Percentiles rank a stretch among this genome's conserved stretches.
These are phyloP conservation scores for Cystobasidium tubakii DNA, from an alignment of 768 basidiomycete species.

Conservation along the genomic window DNA sequence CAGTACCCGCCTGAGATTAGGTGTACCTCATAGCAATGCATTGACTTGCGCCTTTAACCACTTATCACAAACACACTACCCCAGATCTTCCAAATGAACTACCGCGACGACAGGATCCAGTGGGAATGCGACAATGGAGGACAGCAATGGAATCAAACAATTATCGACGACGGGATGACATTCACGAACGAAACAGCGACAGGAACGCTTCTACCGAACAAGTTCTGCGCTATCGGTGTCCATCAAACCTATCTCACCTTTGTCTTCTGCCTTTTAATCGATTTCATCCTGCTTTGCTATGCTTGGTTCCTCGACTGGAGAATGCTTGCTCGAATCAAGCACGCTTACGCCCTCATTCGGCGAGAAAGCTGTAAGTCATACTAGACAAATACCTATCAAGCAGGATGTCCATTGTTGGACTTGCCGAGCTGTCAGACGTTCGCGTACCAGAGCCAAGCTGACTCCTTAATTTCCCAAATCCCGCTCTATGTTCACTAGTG, in stretches of 20 bases:
- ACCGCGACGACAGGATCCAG: conserved; percentile 19
- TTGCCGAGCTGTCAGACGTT: not conserved
- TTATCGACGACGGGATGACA: conserved; percentile 4
- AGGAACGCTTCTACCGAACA: conserved; percentile 20
- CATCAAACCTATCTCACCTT: conserved; percentile 31
- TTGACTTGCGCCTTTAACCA: too few relatives aligned
- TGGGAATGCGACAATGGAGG: conserved; percentile 31
- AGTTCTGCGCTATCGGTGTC: conserved; percentile 29
- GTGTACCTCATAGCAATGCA: not conserved
- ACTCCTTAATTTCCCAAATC: not conserved
- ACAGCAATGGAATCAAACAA: conserved; percentile 30
- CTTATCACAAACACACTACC: too few relatives aligned
- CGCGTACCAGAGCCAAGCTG: not conserved
- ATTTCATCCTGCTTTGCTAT: conserved; percentile 24
- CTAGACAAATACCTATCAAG: not conserved
- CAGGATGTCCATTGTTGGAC: not conserved
- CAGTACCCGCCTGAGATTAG: too few relatives aligned
- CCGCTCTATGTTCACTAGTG: not conserved
- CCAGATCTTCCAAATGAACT: conserved; percentile 30
- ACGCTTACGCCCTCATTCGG: conserved; percentile 12
- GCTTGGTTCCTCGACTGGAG: conserved; percentile 33
- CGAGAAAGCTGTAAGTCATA: not conserved
- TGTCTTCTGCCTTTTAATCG: conserved; percentile 23
- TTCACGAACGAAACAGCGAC: conserved; percentile 24
- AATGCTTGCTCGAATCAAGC: conserved; percentile 27